Conservation (phyloP, 2,329 filamentous ascomycete genomes). For the Calonectria pteridis region DNA sequence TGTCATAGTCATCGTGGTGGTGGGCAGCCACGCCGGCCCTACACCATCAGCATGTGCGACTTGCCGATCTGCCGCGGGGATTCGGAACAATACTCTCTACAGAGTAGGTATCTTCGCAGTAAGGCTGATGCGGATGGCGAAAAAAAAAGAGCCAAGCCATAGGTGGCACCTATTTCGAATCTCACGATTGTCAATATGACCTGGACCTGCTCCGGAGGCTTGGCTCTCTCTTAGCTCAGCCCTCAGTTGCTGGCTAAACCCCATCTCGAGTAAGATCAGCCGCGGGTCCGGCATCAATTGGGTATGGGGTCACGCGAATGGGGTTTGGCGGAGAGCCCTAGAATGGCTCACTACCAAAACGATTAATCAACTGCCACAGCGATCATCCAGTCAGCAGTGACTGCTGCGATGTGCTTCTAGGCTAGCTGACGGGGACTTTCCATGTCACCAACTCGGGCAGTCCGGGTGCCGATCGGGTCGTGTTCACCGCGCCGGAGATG, state of each 20-base stretch:
- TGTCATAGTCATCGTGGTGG: not conserved
- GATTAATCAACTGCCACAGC: not conserved
- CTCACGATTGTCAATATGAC: not conserved
- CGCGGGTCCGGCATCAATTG: not conserved
- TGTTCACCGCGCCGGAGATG: conserved; percentile 19
- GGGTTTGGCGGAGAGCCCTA: not conserved
- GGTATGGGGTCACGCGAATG: not conserved
- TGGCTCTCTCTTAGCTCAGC: conserved; percentile 6
- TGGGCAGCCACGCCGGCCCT: not conserved
- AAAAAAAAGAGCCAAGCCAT: not conserved
- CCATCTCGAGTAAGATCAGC: conserved; percentile 9
- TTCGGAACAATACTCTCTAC: not conserved
- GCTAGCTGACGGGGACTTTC: not conserved
- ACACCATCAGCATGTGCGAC: not conserved
- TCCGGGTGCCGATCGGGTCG: conserved; percentile 3
- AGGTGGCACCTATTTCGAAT: not conserved
- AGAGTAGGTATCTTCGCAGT: not conserved
- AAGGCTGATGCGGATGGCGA: not conserved
- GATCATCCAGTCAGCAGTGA: not conserved
- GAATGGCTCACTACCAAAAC: not conserved
- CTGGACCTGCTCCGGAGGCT: not conserved
- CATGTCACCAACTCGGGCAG: not conserved
- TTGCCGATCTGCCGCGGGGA: not conserved
- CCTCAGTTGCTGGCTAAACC: not conserved
- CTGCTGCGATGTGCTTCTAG: not conserved